These are phyloP conservation scores for Sphaceloma murrayae DNA, from an alignment of 2,329 filamentous ascomycete species.

Conservation along the genomic window DNA sequence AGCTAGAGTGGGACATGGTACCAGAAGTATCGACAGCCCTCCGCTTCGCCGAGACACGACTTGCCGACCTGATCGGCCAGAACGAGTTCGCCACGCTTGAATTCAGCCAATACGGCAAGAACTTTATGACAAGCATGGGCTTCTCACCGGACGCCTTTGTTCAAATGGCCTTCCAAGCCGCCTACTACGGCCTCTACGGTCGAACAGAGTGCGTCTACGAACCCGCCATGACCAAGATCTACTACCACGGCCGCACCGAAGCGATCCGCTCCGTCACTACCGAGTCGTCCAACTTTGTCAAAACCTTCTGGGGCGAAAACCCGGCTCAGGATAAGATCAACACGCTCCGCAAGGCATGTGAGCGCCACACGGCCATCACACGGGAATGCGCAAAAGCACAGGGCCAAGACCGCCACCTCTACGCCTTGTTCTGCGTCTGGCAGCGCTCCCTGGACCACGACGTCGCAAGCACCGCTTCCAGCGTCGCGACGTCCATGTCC, in stretches of 20 bases:
- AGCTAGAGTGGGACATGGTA: constrained; percentile 94
- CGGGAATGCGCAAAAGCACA: constrained; percentile 80
- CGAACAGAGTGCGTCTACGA: constrained; percentile 93
- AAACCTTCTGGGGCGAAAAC: constrained; percentile 90
- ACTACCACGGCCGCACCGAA: constrained; percentile 86
- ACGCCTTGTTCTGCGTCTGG: constrained; percentile 91
- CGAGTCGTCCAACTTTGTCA: constrained; percentile 79
- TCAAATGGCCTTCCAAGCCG: constrained; percentile 97
- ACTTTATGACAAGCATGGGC: constrained; percentile 93
- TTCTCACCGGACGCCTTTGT: constrained; percentile 97
- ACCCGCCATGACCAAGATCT: constrained; percentile 95
- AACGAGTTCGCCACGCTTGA: constrained; percentile 93
- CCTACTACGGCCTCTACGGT: constrained; percentile 94
- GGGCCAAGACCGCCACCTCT: constrained; percentile 86
- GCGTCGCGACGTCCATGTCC: constrained; percentile 36
- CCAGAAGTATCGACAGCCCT: constrained; percentile 85
- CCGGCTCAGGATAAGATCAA: constrained; percentile 75
- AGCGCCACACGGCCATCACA: constrained; percentile 71
- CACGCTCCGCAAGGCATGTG: constrained; percentile 70
- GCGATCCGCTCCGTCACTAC: constrained; percentile 78
- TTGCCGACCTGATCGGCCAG: constrained; percentile 90
- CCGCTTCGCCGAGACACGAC: constrained; percentile 86
- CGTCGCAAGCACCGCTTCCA: constrained; percentile 39
- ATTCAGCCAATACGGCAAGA: constrained; percentile 84
- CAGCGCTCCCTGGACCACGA: constrained; percentile 65